Conservation (phyloP, 2,329 filamentous ascomycete species). For the Lasiodiplodia theobromae region DNA sequence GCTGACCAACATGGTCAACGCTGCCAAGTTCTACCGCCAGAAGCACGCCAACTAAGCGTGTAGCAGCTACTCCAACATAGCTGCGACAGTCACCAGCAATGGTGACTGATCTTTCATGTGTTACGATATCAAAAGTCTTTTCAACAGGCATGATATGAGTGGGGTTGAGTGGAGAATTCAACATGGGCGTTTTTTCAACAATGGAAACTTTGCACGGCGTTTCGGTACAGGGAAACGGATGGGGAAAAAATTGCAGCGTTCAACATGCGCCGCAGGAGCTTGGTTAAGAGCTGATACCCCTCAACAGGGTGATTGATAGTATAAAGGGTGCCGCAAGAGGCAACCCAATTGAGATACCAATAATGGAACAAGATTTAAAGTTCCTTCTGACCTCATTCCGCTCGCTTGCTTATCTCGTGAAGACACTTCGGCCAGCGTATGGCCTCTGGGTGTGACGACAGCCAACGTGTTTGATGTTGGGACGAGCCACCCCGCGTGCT, state of each 20-base stretch:
- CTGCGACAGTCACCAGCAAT: slow-evolving; percentile 17
- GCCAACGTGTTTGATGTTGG: background rate
- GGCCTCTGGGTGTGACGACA: slow-evolving; percentile 5
- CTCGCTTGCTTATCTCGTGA: slow-evolving; percentile 17
- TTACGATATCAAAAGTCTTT: slow-evolving; percentile 32
- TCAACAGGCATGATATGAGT: slow-evolving; percentile 31
- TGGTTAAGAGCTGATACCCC: slow-evolving; percentile 16
- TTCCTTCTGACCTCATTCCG: slow-evolving; percentile 18
- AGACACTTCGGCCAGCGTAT: slow-evolving; percentile 10
- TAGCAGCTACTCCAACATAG: slow-evolving; percentile 32
- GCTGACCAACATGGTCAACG: slow-evolving; percentile 95
- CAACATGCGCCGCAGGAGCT: slow-evolving; percentile 27
- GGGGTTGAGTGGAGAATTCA: slow-evolving; percentile 23
- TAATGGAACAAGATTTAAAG: slow-evolving; percentile 12
- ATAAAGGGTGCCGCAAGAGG: background rate
- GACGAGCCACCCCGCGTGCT: slow-evolving; percentile 20
- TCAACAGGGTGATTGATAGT: slow-evolving; percentile 19
- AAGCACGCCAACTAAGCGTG: slow-evolving; percentile 73
- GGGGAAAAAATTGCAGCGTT: slow-evolving; percentile 27
- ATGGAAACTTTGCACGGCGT: slow-evolving; percentile 26
- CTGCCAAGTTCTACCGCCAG: slow-evolving; percentile 93
- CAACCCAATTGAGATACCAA: slow-evolving; percentile 18
- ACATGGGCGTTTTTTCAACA: slow-evolving; percentile 31
- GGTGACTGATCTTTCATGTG: slow-evolving; percentile 25
- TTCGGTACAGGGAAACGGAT: slow-evolving; percentile 22